Percentiles rank a stretch among this genome's conserved stretches.
Evolutionary conservation across 2,329 filamentous ascomycete species (phyloP).

Genomic region (Sporothrix phasma): DNA sequence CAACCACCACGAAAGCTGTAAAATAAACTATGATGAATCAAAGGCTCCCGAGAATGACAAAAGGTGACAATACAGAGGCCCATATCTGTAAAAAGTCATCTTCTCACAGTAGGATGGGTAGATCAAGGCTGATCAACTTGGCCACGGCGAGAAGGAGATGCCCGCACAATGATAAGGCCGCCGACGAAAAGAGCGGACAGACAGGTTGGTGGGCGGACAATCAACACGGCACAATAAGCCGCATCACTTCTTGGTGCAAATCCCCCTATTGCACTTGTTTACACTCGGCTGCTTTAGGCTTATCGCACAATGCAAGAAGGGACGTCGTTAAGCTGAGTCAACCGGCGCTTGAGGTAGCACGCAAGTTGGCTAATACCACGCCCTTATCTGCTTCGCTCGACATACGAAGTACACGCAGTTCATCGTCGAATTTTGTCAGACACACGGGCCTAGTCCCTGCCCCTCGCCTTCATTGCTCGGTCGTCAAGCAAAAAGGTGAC

Average conservation of each 20-base stretch:
- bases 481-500: not conserved
- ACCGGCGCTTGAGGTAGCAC: not conserved
- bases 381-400: too few species aligned
- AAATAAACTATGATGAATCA: too few species aligned
- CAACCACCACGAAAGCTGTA: too few species aligned
- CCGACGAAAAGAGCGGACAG: not conserved
- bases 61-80: too few species aligned
- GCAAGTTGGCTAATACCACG: not conserved
- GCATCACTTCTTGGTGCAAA: not conserved
- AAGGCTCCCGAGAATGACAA: too few species aligned
- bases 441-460: not conserved
- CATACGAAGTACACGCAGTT: too few species aligned
- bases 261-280: constrained; percentile 2
- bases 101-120: too few species aligned
- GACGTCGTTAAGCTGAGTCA: not conserved
- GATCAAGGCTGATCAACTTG: too few species aligned
- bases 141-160: too few species aligned
- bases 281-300: not conserved
- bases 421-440: not conserved
- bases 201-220: not conserved
- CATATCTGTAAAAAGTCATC: too few species aligned
- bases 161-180: not conserved
- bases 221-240: not conserved
- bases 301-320: not conserved
- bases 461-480: not conserved